Evolutionary conservation across 2,329 filamentous ascomycete species (phyloP), one percentile per base, ranked within the genome.

Genomic region (Apiospora aurea): DNA sequence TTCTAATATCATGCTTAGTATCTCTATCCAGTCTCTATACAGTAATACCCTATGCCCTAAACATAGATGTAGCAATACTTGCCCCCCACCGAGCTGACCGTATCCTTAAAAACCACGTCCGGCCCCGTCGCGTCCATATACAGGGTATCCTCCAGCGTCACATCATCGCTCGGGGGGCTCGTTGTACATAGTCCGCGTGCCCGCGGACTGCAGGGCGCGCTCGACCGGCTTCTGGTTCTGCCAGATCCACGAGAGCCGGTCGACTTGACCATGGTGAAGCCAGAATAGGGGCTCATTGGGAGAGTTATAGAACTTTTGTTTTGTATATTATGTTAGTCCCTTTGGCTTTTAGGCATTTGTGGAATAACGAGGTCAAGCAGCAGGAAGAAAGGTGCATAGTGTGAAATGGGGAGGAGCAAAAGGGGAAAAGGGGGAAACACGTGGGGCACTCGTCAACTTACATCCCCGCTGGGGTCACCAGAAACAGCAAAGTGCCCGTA

Each of bases 401-500:
- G 34, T 29, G 18, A n/a, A 41, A 13, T 5, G 49, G 69, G 46
- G 16, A 29, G 26, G 3, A 29, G 24, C 10, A 21, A 18, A 18
- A 51, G 13, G 46, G 13, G 29, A 16, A 18, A 51, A n/a, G 46
- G 13, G 29, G 26, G 1, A 38, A 34, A 34, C 26, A 21, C 2
- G 6, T 21, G n/a, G 26, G 14, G 29, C 4, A 29, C 4, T 38
- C 34, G 41, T 26, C 44, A 47, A 43, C 26, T 18, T n/a, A 61
- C 70, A 72, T 74, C 74, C 8, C 43, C 46, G n/a, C 67, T 53
- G 34, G 46, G 43, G 18, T 43, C 71, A 61, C 51, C 77, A 75
- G 73, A 80, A 41, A 82, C 77, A n/a, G 79, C 80, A 72, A 81
- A 82, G 70, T 82, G 81, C 0, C 80, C 81, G 68, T 76, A 77